Evolutionary conservation across 1,284 basidiomycete species (phyloP).

Genomic region (Peniophora sp.): DNA sequence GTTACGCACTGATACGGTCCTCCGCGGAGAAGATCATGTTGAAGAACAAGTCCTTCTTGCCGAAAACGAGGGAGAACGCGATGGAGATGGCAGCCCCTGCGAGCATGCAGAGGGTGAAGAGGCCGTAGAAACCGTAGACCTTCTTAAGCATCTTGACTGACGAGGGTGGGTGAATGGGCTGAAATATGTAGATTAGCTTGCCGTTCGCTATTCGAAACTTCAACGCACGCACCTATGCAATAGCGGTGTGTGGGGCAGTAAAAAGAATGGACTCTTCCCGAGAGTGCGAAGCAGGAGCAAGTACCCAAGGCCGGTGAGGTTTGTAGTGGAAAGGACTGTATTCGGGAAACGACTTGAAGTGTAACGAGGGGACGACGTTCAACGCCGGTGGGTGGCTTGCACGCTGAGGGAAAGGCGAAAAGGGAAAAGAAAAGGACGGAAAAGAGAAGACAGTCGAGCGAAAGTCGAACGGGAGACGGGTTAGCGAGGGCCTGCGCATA

Average conservation of each 20-base stretch:
- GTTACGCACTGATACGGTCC: slow-evolving; percentile 52
- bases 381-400: slow-evolving; percentile 2
- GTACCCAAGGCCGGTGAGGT: not conserved
- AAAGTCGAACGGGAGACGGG: not conserved
- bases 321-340: not conserved
- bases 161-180: slow-evolving; percentile 10
- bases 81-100: slow-evolving; percentile 59
- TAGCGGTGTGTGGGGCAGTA: slow-evolving; percentile 3
- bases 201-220: no score
- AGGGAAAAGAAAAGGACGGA: not conserved
- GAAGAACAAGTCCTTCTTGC: slow-evolving; percentile 52
- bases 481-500: not conserved
- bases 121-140: slow-evolving; percentile 62
- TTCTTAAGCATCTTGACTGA: slow-evolving; percentile 59
- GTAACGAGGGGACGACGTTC: slow-evolving; percentile 1
- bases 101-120: slow-evolving; percentile 62
- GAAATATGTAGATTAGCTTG: not conserved
- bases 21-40: slow-evolving; percentile 56
- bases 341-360: not conserved
- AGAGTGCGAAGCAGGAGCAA: slow-evolving; percentile 8
- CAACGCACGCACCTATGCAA: slow-evolving; percentile 3
- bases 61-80: slow-evolving; percentile 64
- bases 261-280: slow-evolving; percentile 2
- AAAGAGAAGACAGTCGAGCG: not conserved
- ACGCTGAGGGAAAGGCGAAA: not conserved